Evolutionary conservation across 1,139 yeast genomes (phyloP), one percentile per base, ranked within the genome.

Genomic region (Suhomyces ambrosiae): DNA sequence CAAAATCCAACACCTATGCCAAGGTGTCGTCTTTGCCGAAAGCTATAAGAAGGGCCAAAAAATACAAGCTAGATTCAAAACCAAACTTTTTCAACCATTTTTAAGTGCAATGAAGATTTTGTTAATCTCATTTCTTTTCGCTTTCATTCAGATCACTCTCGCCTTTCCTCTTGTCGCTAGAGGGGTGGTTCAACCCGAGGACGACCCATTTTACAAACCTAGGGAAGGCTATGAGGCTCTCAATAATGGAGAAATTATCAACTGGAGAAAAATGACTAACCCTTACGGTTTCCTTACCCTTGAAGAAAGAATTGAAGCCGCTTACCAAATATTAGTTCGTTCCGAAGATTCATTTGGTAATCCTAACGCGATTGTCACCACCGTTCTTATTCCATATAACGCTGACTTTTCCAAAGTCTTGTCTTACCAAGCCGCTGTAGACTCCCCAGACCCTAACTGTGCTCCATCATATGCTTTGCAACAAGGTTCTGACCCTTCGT

Each of bases 341-440:
- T 56, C 69, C 11, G 50, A 57, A 23, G 69, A 66, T 40, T 43
- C 61, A 2, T 47, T 50, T 27, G 70, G 67, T 2, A 50, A 56
- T 17, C 57, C 72, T 6, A 53, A 48, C n/a, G 63, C 57, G 3
- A 53, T 63, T 16, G 60, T 59, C 9, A 47, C 66, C 7, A 63
- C 71, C 0, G 41, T 65, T 2, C 46, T 61, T 7, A 56, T 52
- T 40, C 68, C 71, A 2, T 50, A 46, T 32, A 54, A 61, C 37
- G 61, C 63, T 5, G 59, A 65, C 40, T 47, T 56, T 10, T 43
- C 46, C 2, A 57, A 55, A 37, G 32, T 67, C 11, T 45, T 67
- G 5, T 54, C 66, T 10, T 63, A 61, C 42, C 68, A 63, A 37
- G 44, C 56, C 10, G 65, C 66, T 30, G 55, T 63, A 43, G 70